Conservation (phyloP, 2,329 filamentous ascomycete genomes). For the Colletotrichum sp. region DNA sequence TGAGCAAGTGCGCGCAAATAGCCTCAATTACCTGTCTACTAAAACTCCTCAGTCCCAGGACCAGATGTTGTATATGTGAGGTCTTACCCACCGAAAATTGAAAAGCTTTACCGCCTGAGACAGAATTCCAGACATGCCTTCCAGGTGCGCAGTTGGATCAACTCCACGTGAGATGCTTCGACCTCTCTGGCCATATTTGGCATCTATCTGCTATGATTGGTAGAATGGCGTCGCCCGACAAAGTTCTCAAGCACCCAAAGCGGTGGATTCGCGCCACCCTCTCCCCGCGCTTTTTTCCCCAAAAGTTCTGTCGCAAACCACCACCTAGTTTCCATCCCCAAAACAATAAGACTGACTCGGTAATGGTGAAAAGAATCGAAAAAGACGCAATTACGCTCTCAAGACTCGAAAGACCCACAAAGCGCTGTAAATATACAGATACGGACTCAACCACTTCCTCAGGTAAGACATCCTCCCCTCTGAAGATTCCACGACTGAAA, state of each 20-base stretch:
- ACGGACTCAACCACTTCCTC: not conserved
- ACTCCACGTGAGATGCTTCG: not conserved
- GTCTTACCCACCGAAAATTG: rapidly evolving
- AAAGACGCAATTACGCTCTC: not conserved
- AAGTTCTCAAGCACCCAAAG: not conserved
- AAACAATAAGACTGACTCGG: not conserved
- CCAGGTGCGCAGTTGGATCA: not conserved
- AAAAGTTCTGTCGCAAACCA: not conserved
- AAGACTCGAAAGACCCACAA: not conserved
- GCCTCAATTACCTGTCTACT: rapidly evolving
- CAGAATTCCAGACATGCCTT: not conserved
- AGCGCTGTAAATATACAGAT: not conserved
- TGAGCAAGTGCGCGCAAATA: not conserved
- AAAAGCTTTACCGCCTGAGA: not conserved
- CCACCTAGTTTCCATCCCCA: not conserved
- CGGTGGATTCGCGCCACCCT: not conserved
- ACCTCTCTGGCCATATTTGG: not conserved
- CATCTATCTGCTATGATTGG: not conserved
- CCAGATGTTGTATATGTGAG: rapidly evolving
- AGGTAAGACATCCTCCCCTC: not conserved
- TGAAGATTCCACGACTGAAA: not conserved
- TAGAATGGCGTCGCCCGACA: not conserved
- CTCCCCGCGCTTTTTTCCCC: too few relatives aligned
- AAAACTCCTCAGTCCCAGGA: not conserved
- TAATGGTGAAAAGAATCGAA: not conserved